Conservation (phyloP, 2,329 filamentous ascomycete species). For the Sarocladium brachiariae region DNA sequence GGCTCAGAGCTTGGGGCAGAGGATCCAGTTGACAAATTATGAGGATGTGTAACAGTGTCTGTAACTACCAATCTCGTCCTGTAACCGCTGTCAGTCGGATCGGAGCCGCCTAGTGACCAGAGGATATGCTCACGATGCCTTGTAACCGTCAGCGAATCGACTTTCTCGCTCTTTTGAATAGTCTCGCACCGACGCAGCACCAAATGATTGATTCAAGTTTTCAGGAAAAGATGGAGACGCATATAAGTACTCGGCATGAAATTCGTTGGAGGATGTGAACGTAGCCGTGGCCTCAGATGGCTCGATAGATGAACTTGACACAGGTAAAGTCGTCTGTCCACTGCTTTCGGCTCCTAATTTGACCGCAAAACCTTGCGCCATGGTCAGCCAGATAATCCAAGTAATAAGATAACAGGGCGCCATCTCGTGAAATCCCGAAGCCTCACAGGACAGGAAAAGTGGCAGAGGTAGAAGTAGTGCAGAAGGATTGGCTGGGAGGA, state of each 20-base stretch:
- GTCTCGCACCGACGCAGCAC: not conserved
- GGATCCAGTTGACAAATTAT: not conserved
- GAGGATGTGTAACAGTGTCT: not conserved
- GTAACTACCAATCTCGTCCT: not conserved
- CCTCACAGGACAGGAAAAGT: not conserved
- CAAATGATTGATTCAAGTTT: not conserved
- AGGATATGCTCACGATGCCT: not conserved
- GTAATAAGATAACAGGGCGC: not conserved
- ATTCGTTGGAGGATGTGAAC: not conserved
- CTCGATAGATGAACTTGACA: too few species aligned
- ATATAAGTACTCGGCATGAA: not conserved
- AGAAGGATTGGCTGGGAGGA: not conserved
- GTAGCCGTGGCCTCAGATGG: too few species aligned
- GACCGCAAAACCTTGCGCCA: not conserved
- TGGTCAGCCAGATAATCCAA: not conserved
- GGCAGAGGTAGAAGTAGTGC: not conserved
- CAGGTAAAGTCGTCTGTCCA: too few species aligned
- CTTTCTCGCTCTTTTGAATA: not conserved
- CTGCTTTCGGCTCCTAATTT: too few species aligned
- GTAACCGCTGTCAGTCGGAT: not conserved
- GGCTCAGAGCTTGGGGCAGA: not conserved
- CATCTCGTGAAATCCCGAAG: not conserved
- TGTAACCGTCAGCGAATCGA: not conserved
- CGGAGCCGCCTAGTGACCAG: not conserved
- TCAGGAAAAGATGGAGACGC: not conserved